Percentiles rank a stretch among this genome's conserved stretches.
phyloP scores from a whole-genome alignment of 2,329 filamentous ascomycete species.

The Aspergillus tanneri region DNA sequence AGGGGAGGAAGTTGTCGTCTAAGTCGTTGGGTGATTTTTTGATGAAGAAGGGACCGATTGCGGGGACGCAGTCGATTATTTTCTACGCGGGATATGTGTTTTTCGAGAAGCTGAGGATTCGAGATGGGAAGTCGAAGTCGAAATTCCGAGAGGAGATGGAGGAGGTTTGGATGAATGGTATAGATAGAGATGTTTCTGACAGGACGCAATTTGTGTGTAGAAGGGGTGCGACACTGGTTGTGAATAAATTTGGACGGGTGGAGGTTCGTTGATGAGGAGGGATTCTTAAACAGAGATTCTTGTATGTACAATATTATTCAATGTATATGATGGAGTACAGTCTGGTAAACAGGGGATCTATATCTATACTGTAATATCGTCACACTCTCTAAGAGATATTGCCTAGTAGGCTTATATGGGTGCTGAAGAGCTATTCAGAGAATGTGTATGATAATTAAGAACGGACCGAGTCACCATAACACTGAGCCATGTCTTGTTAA shows the following conservation, averaged over 20 bases:
- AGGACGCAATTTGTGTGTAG: background rate
- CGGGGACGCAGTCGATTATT: constrained; percentile 50
- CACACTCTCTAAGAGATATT: no score
- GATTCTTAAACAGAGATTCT: no score
- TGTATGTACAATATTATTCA: no score
- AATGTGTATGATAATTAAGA: no score
- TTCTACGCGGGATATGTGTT: constrained; percentile 59
- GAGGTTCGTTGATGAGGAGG: background rate
- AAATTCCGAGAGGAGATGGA: constrained; percentile 56
- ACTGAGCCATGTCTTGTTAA: no score
- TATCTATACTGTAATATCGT: no score
- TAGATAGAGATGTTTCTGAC: constrained; percentile 7
- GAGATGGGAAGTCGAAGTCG: constrained; percentile 53
- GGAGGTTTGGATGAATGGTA: constrained; percentile 26
- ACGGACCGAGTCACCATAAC: no score
- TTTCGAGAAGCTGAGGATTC: constrained; percentile 59
- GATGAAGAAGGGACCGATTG: constrained; percentile 48
- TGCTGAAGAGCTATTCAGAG: no score
- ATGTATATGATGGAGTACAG: no score
- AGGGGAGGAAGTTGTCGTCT: constrained; percentile 33
- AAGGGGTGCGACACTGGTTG: background rate
- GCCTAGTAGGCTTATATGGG: no score
- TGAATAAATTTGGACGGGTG: constrained; percentile 11
- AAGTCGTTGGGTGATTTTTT: constrained; percentile 52
- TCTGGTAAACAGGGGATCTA: no score